Percentiles rank a stretch among this genome's conserved stretches.
These are phyloP conservation scores for Ustilago nuda DNA, from an alignment of 1,284 basidiomycete genomes.

Conservation along the genomic window DNA sequence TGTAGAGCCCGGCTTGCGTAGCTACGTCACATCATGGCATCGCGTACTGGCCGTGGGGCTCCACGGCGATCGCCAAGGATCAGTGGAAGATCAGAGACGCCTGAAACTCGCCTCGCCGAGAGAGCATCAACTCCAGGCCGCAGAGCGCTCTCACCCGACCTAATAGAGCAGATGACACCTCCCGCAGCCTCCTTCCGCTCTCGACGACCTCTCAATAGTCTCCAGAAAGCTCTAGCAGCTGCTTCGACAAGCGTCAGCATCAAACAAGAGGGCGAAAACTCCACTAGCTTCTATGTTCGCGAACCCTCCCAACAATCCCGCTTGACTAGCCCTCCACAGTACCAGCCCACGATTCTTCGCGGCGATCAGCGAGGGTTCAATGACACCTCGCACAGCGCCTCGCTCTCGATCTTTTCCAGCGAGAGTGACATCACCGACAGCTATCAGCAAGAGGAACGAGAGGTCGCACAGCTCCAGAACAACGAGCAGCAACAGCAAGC, in stretches of 20 bases:
- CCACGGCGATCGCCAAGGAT: constrained; percentile 29
- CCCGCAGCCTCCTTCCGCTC: constrained; percentile 9
- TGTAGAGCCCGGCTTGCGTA: background rate
- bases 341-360: constrained; percentile 29
- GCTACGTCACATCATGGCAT: constrained; percentile 11
- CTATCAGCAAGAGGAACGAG: constrained; percentile 41
- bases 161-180: constrained; percentile 37
- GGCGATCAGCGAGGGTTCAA: constrained; percentile 44
- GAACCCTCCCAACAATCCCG: constrained; percentile 28
- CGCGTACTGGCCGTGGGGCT: constrained; percentile 14
- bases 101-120: constrained; percentile 11
- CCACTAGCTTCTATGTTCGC: constrained; percentile 37
- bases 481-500: constrained; percentile 1
- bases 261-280: constrained; percentile 39
- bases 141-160: constrained; percentile 28
- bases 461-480: constrained; percentile 27
- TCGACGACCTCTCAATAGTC: constrained; percentile 9
- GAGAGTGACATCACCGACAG: constrained; percentile 28
- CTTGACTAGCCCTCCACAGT: constrained; percentile 15
- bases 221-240: constrained; percentile 7
- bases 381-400: constrained; percentile 31
- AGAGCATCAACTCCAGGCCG: constrained; percentile 10
- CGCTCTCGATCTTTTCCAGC: constrained; percentile 48
- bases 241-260: constrained; percentile 27
- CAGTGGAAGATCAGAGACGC: constrained; percentile 26